A percentile compares a stretch with the other conserved stretches of the same genome.
Conservation (phyloP, 2,329 filamentous ascomycete species). For the Canariomyces notabilis region DNA sequence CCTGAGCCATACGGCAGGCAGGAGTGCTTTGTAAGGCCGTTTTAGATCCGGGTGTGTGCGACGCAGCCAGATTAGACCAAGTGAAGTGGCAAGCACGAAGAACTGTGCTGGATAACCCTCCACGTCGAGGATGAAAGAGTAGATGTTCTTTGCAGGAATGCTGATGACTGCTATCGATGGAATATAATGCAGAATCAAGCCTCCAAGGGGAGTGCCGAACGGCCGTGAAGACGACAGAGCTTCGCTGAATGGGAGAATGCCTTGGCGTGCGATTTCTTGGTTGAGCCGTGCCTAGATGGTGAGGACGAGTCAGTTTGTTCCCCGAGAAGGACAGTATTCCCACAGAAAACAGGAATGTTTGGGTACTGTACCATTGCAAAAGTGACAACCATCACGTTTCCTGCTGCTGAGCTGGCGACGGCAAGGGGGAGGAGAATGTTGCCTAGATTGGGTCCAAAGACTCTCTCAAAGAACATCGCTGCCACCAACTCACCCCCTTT, state of each 20-base stretch:
- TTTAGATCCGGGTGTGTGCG: slow-evolving; percentile 53
- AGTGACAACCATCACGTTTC: slow-evolving; percentile 69
- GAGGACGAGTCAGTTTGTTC: too few species aligned
- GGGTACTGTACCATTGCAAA: slow-evolving; percentile 58
- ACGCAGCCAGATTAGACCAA: slow-evolving; percentile 58
- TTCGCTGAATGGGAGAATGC: slow-evolving; percentile 60
- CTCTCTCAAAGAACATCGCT: slow-evolving; percentile 59
- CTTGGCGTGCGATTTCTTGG: slow-evolving; percentile 67
- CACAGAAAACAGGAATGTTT: background rate
- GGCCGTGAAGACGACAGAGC: slow-evolving; percentile 60
- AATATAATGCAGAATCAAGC: slow-evolving; percentile 63
- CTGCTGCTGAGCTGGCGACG: slow-evolving; percentile 62
- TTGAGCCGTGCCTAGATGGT: slow-evolving; percentile 56
- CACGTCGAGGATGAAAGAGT: slow-evolving; percentile 68
- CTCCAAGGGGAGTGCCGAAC: slow-evolving; percentile 62
- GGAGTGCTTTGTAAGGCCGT: slow-evolving; percentile 62
- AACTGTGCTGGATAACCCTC: slow-evolving; percentile 64
- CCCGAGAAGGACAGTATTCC: too few species aligned
- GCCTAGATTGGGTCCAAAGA: slow-evolving; percentile 57
- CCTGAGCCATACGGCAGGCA: slow-evolving; percentile 52
- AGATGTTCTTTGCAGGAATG: slow-evolving; percentile 60
- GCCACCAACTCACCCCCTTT: slow-evolving; percentile 62
- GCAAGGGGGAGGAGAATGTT: slow-evolving; percentile 55
- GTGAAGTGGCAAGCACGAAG: slow-evolving; percentile 50
- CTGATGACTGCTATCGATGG: slow-evolving; percentile 63